Evolutionary conservation across 2,329 filamentous ascomycete species (phyloP).

Genomic region (Coniochaeta hoffmannii): DNA sequence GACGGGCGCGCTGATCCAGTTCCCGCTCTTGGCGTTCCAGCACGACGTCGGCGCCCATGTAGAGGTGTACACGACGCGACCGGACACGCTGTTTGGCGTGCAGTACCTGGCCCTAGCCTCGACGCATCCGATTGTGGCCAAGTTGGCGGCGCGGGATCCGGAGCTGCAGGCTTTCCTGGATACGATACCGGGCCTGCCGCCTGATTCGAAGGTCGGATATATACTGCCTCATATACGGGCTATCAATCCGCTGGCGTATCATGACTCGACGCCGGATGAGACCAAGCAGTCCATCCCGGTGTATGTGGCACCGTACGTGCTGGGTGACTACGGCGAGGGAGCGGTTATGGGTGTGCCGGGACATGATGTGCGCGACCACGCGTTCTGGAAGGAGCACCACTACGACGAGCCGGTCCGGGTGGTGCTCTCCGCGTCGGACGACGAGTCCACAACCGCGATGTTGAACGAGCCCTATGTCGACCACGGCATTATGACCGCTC

Average conservation of each 20-base stretch:
- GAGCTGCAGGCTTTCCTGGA: conserved; percentile 63
- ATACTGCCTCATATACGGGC: conserved; percentile 53
- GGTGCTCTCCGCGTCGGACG: conserved; percentile 50
- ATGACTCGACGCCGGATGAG: conserved; percentile 40
- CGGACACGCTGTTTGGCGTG: conserved; percentile 80
- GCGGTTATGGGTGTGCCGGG: conserved; percentile 90
- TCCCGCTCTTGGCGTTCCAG: conserved; percentile 46
- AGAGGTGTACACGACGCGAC: conserved; percentile 75
- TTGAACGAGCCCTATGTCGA: conserved; percentile 51
- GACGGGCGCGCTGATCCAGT: conserved; percentile 63
- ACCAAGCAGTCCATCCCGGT: conserved; percentile 58
- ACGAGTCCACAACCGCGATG: conserved; percentile 35
- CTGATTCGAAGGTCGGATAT: conserved; percentile 60
- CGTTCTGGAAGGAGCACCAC: conserved; percentile 71
- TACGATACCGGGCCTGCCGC: conserved; percentile 46
- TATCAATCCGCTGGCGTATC: conserved; percentile 57
- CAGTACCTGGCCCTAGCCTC: conserved; percentile 77
- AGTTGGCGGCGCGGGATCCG: conserved; percentile 50
- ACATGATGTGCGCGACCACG: conserved; percentile 70
- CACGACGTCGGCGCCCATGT: conserved; percentile 39
- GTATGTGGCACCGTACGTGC: conserved; percentile 77
- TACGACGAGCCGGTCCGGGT: conserved; percentile 51
- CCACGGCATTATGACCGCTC: conserved; percentile 59
- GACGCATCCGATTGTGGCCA: conserved; percentile 60
- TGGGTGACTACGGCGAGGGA: conserved; percentile 78